Evolutionary conservation across 1,139 yeast genomes (phyloP), one percentile per base, ranked within the genome.

Genomic region (Kodamaea fungicola): DNA sequence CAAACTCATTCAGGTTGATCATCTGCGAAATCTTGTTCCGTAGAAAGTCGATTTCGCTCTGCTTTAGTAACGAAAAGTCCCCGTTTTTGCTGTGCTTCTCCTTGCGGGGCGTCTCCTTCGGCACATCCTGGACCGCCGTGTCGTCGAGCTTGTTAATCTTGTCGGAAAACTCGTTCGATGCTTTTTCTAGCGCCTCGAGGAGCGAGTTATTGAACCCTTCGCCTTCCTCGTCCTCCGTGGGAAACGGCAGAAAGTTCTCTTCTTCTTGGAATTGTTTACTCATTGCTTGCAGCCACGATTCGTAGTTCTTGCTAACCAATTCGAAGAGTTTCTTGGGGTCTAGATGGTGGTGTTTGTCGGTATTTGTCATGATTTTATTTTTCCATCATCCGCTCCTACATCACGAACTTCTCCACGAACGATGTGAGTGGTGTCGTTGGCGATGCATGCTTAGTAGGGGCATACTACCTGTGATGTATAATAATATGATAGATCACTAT

Each of bases 241-340:
- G 68, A 32, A 62, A 61, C 8, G 68, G 68, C 57, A 58, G 61
- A 33, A 50, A 62, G 34, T 51, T 42, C 25, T 51, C 62, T 30
- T 57, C 58, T 29, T 56, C 45, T 13, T 52, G 53, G 32, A 57
- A 54, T 37, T 57, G 61, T 33, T 52, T 53, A 37, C 56, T 57
- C 50, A 62, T 53, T 8, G 60, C 61, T 31, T 57, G 61, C 57
- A 55, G 68, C 73, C 73, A 67, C 9, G 59, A 51, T 32, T 66
- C 68, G 43, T 67, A 66, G 47, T 65, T 64, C 42, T 62, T 61
- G 8, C 68, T 57, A 12, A 67, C 65, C 34, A 62, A 55, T 27
- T 63, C 67, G 49, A 65, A 60, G 19, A 66, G 53, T 38, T 54
- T 57, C 41, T 58, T 47, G 24, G 61, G 62, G 30, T 54, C 53